Percentiles rank a stretch among this genome's conserved stretches.
phyloP scores from a whole-genome alignment of 495 filamentous ascomycete genomes.

The Penicillium fimorum region DNA sequence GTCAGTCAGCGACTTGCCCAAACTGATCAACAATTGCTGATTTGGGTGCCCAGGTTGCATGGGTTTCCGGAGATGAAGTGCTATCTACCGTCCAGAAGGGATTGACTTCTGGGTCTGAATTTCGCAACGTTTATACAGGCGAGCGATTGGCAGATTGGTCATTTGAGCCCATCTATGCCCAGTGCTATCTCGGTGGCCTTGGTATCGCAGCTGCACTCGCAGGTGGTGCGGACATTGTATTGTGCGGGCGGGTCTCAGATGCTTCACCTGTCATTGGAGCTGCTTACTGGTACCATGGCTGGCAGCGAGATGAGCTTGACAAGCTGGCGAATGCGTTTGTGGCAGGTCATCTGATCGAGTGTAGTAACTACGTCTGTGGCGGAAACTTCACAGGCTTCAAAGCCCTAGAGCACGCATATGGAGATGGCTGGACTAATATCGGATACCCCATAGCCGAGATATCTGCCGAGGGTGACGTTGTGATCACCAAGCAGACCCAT shows the following conservation, averaged over 20 bases:
- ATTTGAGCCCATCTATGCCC: slow-evolving; percentile 55
- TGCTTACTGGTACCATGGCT: slow-evolving; percentile 49
- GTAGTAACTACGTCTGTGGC: slow-evolving; percentile 54
- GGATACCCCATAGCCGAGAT: slow-evolving; percentile 62
- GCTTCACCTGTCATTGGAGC: slow-evolving; percentile 54
- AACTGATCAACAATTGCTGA: background rate
- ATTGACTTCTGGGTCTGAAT: slow-evolving; percentile 34
- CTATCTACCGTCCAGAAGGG: slow-evolving; percentile 42
- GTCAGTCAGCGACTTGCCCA: slow-evolving; percentile 13
- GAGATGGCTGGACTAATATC: slow-evolving; percentile 46
- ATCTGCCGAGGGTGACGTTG: slow-evolving; percentile 42
- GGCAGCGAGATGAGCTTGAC: slow-evolving; percentile 44
- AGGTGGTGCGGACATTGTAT: slow-evolving; percentile 56
- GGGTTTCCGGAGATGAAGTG: slow-evolving; percentile 54
- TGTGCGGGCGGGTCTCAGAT: slow-evolving; percentile 56
- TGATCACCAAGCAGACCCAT: slow-evolving; percentile 45
- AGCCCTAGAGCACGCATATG: slow-evolving; percentile 29
- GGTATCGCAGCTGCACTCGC: slow-evolving; percentile 50
- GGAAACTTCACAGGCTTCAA: slow-evolving; percentile 61
- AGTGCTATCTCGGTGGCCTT: slow-evolving; percentile 52
- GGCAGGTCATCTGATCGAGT: slow-evolving; percentile 57
- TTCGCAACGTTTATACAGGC: slow-evolving; percentile 54
- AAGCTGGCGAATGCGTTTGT: slow-evolving; percentile 53
- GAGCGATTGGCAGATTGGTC: slow-evolving; percentile 47
- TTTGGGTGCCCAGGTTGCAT: slow-evolving; percentile 34